Percentiles rank a stretch among this genome's conserved stretches.
These are phyloP conservation scores for Pogostemon cablin DNA, from an alignment of 257 asterid species.

Conservation along the genomic window DNA sequence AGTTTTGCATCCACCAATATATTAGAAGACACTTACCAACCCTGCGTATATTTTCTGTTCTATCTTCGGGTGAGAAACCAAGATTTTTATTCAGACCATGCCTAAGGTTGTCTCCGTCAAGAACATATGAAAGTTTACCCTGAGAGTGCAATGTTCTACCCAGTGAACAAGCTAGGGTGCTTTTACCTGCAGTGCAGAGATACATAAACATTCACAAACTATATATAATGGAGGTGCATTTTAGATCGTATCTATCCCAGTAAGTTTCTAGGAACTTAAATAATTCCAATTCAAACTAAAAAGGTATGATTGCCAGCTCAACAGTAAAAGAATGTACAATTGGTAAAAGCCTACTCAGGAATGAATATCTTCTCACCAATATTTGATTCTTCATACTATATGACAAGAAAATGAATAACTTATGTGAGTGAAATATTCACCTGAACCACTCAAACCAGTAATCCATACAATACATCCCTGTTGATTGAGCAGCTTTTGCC, in stretches of 20 bases:
- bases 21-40: conserved; percentile 56
- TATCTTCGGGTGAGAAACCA: conserved; percentile 82
- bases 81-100: conserved; percentile 93
- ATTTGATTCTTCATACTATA: not conserved
- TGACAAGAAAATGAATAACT: not conserved
- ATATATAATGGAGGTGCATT: not conserved
- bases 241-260: not conserved
- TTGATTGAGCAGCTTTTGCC: conserved; percentile 83
- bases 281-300: not conserved
- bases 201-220: conserved; percentile 9
- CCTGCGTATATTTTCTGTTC: conserved; percentile 91
- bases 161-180: conserved; percentile 91
- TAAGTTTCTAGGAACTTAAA: not conserved
- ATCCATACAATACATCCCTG: conserved; percentile 97
- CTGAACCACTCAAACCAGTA: conserved; percentile 99
- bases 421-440: conserved; percentile 34
- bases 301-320: not conserved
- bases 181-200: conserved; percentile 64
- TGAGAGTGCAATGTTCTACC: conserved; percentile 78
- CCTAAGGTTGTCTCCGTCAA: conserved; percentile 95
- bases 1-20: no score
- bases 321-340: not conserved
- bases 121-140: conserved; percentile 91
- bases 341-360: not conserved
- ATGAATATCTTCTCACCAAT: conserved; percentile 1